Evolutionary conservation across 257 asterid species (phyloP).

Genomic region (Cynanchum wilfordii): DNA sequence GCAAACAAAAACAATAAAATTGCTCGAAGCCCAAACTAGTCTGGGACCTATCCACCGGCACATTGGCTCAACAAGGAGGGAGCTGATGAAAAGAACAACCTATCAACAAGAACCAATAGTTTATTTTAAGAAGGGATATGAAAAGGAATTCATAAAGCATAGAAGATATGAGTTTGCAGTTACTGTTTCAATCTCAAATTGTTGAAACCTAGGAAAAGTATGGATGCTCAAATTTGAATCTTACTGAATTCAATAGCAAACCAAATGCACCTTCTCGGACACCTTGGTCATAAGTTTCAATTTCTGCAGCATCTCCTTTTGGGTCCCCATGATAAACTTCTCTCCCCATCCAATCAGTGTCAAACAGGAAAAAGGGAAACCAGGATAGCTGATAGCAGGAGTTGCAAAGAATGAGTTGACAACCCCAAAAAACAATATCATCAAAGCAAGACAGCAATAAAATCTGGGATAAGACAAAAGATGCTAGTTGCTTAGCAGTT

Average conservation of each 20-base stretch:
- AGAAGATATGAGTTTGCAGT: constrained; percentile 11
- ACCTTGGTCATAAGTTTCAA: constrained; percentile 83
- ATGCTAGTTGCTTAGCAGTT: background rate
- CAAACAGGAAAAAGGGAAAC: constrained; percentile 98
- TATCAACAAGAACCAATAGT: constrained; percentile 18
- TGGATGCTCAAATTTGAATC: constrained; percentile 56
- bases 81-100: constrained; percentile 92
- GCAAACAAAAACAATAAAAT: constrained; percentile 77
- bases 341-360: constrained; percentile 99
- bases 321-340: constrained; percentile 99
- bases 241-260: constrained; percentile 99
- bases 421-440: background rate
- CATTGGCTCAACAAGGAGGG: constrained; percentile 84
- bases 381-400: constrained; percentile 67
- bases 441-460: background rate
- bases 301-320: constrained; percentile 62
- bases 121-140: background rate
- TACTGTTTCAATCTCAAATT: constrained; percentile 9
- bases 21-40: constrained; percentile 86
- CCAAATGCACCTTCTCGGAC: constrained; percentile 99
- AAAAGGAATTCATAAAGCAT: constrained; percentile 1
- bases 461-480: background rate
- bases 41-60: constrained; percentile 77
- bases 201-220: constrained; percentile 20
- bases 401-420: constrained; percentile 6